Base-by-base conservation (phyloP, 2,329 filamentous ascomycete species). In the Epichloe sylvatica region DNA sequence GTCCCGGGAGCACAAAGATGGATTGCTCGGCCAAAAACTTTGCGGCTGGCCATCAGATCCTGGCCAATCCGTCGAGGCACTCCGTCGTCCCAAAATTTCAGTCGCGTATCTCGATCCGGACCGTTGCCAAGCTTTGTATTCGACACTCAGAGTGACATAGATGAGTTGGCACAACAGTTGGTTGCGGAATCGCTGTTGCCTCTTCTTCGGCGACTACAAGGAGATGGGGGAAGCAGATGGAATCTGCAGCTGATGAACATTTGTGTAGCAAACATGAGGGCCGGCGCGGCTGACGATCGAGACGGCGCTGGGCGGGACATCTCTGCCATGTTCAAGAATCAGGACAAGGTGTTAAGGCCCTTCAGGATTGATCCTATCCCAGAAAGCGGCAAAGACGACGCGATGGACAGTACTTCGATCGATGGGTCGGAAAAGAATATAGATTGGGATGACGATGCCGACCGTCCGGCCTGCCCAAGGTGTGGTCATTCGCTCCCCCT, bases 161-260 rank as follows among this genome's bases (percentile, higher is more conserved):
- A 83, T 37, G 62, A 67, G 0, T 66, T 87, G 21, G 83, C 81
- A 0, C 79, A 84, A 48, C 78, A 78, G 39, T 72, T 96, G 1
- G 83, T 90, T 0, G 67, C 73, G 4, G 84, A 92, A 52, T 67
- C 74, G 2, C 64, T 94, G 17, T 56, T 89, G 3, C 78, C 80
- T 0, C 76, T 94, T 62, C 88, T 95, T 60, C 78, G 80, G 13
- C 81, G 79, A 53, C 70, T 95, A 12, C 83, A 91, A 55, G 75
- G 80, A 0, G 80, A 84, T 53, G 77, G 75, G 75, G 69, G 73
- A 7, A 76, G 75, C 52, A 70, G 73, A 8, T 94, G 86, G 84
- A 86, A 91, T 56, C 66, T 96, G 17, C 86, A 84, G 55, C 69
- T 97, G 47, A 72, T 97, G 52, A 97, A 96, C 55, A 70, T 97